phyloP scores from a whole-genome alignment of 345 rosid genomes.

The Eucalyptus melliodora region DNA sequence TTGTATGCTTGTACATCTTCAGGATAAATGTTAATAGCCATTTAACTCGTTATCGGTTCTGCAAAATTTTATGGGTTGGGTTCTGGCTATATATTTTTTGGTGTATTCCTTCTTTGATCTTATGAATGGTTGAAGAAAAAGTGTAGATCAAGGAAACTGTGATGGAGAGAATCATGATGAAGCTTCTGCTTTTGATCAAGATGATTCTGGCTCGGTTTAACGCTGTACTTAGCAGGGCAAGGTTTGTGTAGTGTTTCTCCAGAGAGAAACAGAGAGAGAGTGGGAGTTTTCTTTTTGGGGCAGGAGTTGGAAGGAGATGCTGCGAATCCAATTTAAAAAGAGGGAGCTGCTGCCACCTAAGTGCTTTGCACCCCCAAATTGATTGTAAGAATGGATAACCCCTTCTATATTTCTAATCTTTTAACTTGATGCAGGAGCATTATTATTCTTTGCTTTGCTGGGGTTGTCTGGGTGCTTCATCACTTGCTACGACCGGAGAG shows the following conservation, averaged over 20 bases:
- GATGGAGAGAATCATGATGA: not conserved
- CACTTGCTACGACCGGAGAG: slow-evolving; percentile 97
- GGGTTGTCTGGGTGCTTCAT: slow-evolving; percentile 98
- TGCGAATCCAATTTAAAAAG: not conserved
- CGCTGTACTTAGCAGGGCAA: not conserved
- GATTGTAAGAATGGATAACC: not conserved
- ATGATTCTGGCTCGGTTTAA: not conserved
- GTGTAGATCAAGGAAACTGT: not conserved
- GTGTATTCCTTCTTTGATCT: not conserved
- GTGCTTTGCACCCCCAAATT: not conserved
- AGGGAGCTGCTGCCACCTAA: not conserved
- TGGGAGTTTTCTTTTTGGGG: not conserved
- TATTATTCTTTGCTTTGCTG: slow-evolving; percentile 90
- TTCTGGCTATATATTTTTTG: not conserved
- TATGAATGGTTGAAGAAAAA: not conserved
- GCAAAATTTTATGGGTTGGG: not conserved
- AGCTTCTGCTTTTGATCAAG: not conserved
- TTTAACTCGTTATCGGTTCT: not conserved
- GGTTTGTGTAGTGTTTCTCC: not conserved
- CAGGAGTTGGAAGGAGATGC: not conserved
- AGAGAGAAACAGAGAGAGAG: not conserved
- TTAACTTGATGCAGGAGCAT: slow-evolving; percentile 51
- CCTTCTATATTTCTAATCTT: not conserved
- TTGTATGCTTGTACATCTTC: not conserved
- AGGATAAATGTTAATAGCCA: not conserved